Evolutionary conservation across 345 rosid genomes (phyloP).

Genomic region (Gossypium ekmanianum): DNA sequence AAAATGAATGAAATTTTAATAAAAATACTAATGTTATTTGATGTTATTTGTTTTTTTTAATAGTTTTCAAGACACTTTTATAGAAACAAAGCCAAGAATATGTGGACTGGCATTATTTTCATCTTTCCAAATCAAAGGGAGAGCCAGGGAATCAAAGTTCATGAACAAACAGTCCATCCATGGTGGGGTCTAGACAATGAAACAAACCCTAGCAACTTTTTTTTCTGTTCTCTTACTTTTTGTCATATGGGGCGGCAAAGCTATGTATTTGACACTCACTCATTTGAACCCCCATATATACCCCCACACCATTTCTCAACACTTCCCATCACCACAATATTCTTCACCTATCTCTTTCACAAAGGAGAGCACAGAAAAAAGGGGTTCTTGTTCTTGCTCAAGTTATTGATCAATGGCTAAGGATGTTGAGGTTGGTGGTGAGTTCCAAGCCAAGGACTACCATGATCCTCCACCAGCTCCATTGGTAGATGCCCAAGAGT

Average conservation of each 20-base stretch:
- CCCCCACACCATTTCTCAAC: background rate
- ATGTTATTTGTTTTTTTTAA: too few species aligned
- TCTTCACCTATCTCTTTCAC: background rate
- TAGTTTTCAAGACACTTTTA: too few species aligned
- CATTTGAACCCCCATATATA: conserved; percentile 23
- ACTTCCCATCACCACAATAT: background rate
- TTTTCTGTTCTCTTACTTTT: too few species aligned
- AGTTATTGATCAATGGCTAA: conserved; percentile 37
- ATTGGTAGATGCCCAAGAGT: conserved; percentile 43
- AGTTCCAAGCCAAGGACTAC: conserved; percentile 47
- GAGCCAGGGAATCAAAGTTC: background rate
- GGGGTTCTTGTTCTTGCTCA: background rate
- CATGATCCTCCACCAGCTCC: conserved; percentile 59
- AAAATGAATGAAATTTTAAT: too few species aligned
- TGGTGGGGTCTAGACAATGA: conserved; percentile 26
- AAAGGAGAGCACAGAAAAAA: background rate
- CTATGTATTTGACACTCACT: conserved; percentile 14
- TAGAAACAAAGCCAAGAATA: too few species aligned
- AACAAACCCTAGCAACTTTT: background rate
- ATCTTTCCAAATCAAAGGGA: background rate
- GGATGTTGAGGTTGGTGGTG: conserved; percentile 43
- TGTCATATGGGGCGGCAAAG: conserved; percentile 38
- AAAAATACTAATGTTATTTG: too few species aligned
- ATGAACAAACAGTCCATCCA: background rate
- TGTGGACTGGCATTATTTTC: background rate